Evolutionary conservation across 2,329 filamentous ascomycete species (phyloP).

Genomic region (Claviceps monticola): DNA sequence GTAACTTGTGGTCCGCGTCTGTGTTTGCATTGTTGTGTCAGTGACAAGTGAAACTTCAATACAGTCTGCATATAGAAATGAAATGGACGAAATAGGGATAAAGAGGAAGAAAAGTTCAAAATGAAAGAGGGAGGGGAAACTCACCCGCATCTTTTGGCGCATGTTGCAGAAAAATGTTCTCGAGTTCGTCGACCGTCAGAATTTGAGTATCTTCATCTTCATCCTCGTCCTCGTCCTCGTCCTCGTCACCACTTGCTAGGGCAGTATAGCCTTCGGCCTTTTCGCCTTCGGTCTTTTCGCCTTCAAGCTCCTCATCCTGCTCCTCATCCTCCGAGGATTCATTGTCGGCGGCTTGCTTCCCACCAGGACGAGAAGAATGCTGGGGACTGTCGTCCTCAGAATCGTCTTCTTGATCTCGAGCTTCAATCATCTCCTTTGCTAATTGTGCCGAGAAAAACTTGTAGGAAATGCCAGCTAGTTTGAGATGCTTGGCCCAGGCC

Average conservation of each 20-base stretch:
- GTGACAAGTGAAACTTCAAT: background rate
- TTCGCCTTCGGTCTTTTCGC: constrained; percentile 25
- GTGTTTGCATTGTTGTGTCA: constrained; percentile 7
- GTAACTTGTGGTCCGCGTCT: constrained; percentile 51
- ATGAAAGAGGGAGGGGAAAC: constrained; percentile 6
- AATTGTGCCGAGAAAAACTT: constrained; percentile 92
- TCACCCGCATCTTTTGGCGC: constrained; percentile 39
- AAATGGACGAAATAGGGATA: too few relatives aligned
- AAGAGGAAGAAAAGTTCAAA: too few relatives aligned
- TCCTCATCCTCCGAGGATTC: constrained; percentile 14
- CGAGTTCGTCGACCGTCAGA: constrained; percentile 82
- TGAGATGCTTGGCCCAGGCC: constrained; percentile 78
- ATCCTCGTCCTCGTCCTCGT: constrained; percentile 28
- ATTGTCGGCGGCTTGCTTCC: constrained; percentile 13
- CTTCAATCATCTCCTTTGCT: constrained; percentile 80
- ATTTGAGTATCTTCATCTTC: constrained; percentile 57
- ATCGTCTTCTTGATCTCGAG: constrained; percentile 41
- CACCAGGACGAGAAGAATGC: constrained; percentile 13
- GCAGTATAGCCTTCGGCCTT: constrained; percentile 24
- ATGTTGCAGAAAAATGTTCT: constrained; percentile 73
- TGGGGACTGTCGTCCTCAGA: constrained; percentile 21
- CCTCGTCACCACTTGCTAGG: constrained; percentile 15
- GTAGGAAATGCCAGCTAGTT: constrained; percentile 68
- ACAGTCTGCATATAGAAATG: background rate
- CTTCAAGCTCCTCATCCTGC: constrained; percentile 23